Conservation (phyloP, 257 asterid genomes). For the Pogostemon cablin region DNA sequence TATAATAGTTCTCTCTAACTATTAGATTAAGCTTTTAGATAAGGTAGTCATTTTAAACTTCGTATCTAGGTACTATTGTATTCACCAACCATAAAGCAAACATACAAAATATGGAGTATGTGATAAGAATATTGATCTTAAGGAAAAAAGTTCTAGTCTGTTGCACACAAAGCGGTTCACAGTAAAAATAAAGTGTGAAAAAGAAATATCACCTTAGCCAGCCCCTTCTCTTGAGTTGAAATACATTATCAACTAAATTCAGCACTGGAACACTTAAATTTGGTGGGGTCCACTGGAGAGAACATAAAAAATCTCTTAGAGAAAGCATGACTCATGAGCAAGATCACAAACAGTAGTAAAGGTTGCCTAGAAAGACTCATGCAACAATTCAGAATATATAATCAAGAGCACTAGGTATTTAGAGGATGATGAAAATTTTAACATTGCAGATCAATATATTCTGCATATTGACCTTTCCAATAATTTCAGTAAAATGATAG, state of each 20-base stretch:
- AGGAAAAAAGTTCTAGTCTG: constrained; percentile 28
- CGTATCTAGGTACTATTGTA: background rate
- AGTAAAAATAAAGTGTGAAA: constrained; percentile 19
- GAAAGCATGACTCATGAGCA: constrained; percentile 34
- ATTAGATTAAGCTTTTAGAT: no score
- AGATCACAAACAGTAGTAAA: constrained; percentile 24
- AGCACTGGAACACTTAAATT: constrained; percentile 88
- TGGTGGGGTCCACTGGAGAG: constrained; percentile 95
- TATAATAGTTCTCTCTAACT: no score
- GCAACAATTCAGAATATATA: constrained; percentile 10
- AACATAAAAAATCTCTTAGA: constrained; percentile 28
- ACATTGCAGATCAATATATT: constrained; percentile 17
- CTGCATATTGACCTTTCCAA: constrained; percentile 19
- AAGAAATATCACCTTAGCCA: constrained; percentile 81
- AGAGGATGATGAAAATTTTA: constrained; percentile 27
- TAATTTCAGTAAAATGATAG: constrained; percentile 7
- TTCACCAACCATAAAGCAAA: constrained; percentile 6
- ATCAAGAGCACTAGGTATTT: constrained; percentile 26
- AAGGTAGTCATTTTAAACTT: background rate
- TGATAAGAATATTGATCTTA: constrained; percentile 20
- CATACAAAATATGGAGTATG: background rate
- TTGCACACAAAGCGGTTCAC: constrained; percentile 9
- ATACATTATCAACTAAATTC: constrained; percentile 89
- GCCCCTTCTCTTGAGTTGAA: constrained; percentile 98
- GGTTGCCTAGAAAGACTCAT: constrained; percentile 19